Base-by-base conservation (phyloP, 2,329 filamentous ascomycete genomes). In the Fusarium stilboides region DNA sequence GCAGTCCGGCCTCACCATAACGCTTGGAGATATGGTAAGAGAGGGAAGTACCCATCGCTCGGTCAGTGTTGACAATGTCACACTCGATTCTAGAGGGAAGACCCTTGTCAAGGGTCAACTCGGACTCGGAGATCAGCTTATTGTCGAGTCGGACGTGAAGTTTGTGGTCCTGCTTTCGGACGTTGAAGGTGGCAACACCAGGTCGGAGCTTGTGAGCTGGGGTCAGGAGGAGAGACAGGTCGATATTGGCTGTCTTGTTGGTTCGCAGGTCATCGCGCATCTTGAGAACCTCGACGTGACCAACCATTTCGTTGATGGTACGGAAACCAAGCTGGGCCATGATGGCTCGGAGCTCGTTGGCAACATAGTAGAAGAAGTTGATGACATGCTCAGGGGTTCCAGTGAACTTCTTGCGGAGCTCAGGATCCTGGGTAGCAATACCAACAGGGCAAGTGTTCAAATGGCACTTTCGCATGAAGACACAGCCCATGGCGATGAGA, bases 281-380 rank as follows among this genome's bases (percentile, higher is more conserved):
- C 82, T 89, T 92, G 51, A 98, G 86, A 39, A 92, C 87, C 80
- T 98, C 95, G 24, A 93, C 95, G 71, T 92, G 94, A 20, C 95
- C 95, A 75, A 98, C 93, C 95, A 98, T 98, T 80, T 98, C 95
- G 78, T 98, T 98, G 79, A 98, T 92, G 64, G 93, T 97, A 70
- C 95, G 91, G 88, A 97, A 94, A 72, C 95, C 95, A 75, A 98
- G 89, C 82, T 92, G 94, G 51, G 95, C 94, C 95, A 98, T 98
- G 81, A 98, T 97, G 36, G 94, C 94, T 77, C 95, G 91, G 61
- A 98, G 89, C 84, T 98, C 95, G 77, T 98, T 98, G 73, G 95
- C 92, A 53, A 98, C 87, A 77, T 98, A 98, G 84, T 98, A 98
- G 84, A 97, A 97, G 86, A 98, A 98, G 87, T 98, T 98, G 81